Conservation (phyloP, 23 red algal genomes). For the Porphyridium purpureum region DNA sequence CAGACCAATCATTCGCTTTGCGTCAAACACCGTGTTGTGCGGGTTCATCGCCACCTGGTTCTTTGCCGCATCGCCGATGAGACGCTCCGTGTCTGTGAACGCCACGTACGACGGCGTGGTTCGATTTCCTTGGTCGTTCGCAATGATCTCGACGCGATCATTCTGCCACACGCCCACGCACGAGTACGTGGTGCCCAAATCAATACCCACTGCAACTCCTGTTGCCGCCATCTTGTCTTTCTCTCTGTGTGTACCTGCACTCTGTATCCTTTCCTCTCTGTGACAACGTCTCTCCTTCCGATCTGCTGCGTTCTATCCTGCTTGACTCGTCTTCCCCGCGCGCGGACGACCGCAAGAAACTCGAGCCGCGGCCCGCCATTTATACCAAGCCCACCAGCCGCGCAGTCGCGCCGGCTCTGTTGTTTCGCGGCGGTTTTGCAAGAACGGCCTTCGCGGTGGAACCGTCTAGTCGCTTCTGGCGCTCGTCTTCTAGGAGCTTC, state of each 20-base stretch:
- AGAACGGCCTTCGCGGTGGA: too few relatives aligned
- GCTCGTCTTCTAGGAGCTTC: too few relatives aligned
- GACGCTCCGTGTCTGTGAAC: slow-evolving; percentile 94
- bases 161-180: slow-evolving; percentile 89
- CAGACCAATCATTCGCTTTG: slow-evolving; percentile 95
- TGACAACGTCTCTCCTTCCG: too few relatives aligned
- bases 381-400: too few relatives aligned
- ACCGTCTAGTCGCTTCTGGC: too few relatives aligned
- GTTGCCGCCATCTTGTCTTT: slow-evolving; percentile 1
- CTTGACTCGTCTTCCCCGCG: too few relatives aligned
- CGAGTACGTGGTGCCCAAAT: slow-evolving; percentile 90
- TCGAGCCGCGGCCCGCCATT: too few relatives aligned
- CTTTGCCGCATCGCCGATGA: slow-evolving; percentile 98
- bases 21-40: slow-evolving; percentile 93
- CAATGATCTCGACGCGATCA: slow-evolving; percentile 85
- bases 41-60: slow-evolving; percentile 99
- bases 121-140: slow-evolving; percentile 98
- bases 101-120: slow-evolving; percentile 98
- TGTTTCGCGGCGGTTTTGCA: too few relatives aligned
- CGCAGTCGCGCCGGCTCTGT: too few relatives aligned
- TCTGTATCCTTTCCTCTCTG: too few relatives aligned
- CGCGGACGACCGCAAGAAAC: too few relatives aligned
- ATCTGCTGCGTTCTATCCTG: too few relatives aligned
- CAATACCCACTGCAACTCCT: slow-evolving; percentile 36
- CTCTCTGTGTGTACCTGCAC: background rate